Evolutionary conservation across 2,329 filamentous ascomycete genomes (phyloP), one percentile per base, ranked within the genome.

Genomic region (Penicillium expansum): DNA sequence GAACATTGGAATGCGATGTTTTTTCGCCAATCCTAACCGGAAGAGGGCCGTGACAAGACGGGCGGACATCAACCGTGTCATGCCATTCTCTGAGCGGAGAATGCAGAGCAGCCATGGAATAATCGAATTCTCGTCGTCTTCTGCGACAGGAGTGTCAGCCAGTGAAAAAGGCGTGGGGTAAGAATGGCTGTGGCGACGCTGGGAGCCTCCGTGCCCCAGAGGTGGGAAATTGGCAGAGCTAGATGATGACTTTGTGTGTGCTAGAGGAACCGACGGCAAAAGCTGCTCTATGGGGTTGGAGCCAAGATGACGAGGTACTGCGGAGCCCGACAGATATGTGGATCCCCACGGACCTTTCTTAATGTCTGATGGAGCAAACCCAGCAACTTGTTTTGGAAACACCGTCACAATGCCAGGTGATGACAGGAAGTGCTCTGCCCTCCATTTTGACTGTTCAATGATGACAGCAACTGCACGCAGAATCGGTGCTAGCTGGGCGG

Each of bases 401-500:
- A 90, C 83, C 20, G 87, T 84, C 55, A 90, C 76, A 39, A 92
- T 84, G 0, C 85, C 82, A 1, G 87, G 87, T 1, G 88, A 88
- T 57, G 83, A 87, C 42, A 88, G 75, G 48, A 90, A 82, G 65
- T 90, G 84, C 62, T 87, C 87, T 10, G 90, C 87, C 53, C 91
- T 85, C 72, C 88, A 90, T 63, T 87, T 88, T 0, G 93, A 97
- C 66, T 90, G 85, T 59, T 86, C 83, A 48, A 96, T 83, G 47
- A 97, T 88, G 44, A 86, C 83, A 20, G 86, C 83, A 49, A 96
- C 84, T 0, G 92, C 90, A 60, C 91, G 87, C 7, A 97, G 76
- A 18, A 96, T 83, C 10, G 86, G 85, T 1, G 86, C 82, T 38
- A 96, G 75, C 58, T 83, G 84, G 27, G 84, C 79, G 16, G 77